phyloP scores from a whole-genome alignment of 2,329 filamentous ascomycete species.

The Diaporthe citri region DNA sequence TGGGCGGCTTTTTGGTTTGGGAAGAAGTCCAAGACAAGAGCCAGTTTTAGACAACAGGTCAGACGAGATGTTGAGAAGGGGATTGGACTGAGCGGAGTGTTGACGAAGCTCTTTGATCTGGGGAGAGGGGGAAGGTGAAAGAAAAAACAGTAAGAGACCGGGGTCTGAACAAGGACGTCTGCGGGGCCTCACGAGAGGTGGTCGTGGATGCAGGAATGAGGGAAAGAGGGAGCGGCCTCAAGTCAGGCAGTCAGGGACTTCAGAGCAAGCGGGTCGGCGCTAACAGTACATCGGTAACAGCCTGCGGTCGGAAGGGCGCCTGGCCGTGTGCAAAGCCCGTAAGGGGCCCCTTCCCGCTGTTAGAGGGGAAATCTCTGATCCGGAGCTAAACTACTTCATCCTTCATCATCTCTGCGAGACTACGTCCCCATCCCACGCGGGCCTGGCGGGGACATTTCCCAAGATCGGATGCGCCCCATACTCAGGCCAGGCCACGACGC shows the following conservation, averaged over 20 bases:
- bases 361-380: slow-evolving; percentile 27
- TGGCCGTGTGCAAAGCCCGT: slow-evolving; percentile 11
- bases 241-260: slow-evolving; percentile 26
- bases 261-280: slow-evolving; percentile 11
- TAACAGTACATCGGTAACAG: slow-evolving; percentile 19
- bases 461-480: slow-evolving; percentile 19
- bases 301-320: slow-evolving; percentile 23
- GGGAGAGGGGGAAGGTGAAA: slow-evolving; percentile 14
- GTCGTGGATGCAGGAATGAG: background rate
- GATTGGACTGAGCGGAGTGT: slow-evolving; percentile 4
- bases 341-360: slow-evolving; percentile 10
- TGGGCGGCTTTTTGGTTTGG: background rate
- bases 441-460: slow-evolving; percentile 7
- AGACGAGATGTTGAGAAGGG: slow-evolving; percentile 8
- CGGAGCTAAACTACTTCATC: slow-evolving; percentile 5
- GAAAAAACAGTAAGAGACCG: slow-evolving; percentile 26
- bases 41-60: background rate
- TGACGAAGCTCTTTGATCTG: slow-evolving; percentile 21
- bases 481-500: slow-evolving; percentile 22
- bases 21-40: background rate
- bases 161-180: slow-evolving; percentile 24
- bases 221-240: background rate
- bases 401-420: slow-evolving; percentile 9
- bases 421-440: slow-evolving; percentile 1
- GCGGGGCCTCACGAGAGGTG: slow-evolving; percentile 21